Evolutionary conservation across 352 stramenopile genomes (phyloP).

Genomic region (Pythium aquatile): DNA sequence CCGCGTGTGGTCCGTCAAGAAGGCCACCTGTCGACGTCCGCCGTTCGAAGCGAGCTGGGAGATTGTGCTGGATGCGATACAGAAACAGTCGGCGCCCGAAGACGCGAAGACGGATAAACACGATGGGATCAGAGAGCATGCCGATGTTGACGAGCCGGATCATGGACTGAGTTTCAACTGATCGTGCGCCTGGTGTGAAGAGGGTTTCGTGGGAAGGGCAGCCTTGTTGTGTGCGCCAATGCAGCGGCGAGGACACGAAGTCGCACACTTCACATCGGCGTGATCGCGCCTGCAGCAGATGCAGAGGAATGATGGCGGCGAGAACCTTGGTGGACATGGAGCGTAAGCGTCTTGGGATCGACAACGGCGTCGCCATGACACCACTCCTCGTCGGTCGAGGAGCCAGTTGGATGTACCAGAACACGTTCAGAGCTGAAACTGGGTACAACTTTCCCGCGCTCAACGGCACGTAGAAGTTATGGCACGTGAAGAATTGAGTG

Average conservation of each 20-base stretch:
- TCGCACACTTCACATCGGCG: background rate
- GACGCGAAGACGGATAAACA: background rate
- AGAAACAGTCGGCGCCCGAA: background rate
- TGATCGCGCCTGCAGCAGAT: background rate
- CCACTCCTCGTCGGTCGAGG: background rate
- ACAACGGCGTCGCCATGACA: background rate
- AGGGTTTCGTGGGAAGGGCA: conserved; percentile 1
- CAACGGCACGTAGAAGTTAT: conserved; percentile 18
- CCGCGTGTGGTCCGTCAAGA: background rate
- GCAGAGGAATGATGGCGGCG: background rate
- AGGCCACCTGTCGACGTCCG: too few species aligned
- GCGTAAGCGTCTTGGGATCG: background rate
- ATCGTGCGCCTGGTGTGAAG: conserved; percentile 1
- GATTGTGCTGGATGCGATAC: background rate
- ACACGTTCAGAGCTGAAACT: conserved; percentile 2
- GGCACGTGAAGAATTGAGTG: conserved; percentile 8
- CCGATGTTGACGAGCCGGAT: conserved; percentile 5
- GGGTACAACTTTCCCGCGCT: conserved; percentile 6
- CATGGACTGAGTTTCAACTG: conserved; percentile 4
- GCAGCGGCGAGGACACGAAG: background rate
- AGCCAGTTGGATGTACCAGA: conserved; percentile 10
- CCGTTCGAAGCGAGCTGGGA: too few species aligned
- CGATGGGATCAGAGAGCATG: background rate
- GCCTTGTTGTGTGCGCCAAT: conserved; percentile 3
- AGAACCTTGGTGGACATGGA: background rate